phyloP scores from a whole-genome alignment of 441 rosid species.

The Syzygium malaccense region DNA sequence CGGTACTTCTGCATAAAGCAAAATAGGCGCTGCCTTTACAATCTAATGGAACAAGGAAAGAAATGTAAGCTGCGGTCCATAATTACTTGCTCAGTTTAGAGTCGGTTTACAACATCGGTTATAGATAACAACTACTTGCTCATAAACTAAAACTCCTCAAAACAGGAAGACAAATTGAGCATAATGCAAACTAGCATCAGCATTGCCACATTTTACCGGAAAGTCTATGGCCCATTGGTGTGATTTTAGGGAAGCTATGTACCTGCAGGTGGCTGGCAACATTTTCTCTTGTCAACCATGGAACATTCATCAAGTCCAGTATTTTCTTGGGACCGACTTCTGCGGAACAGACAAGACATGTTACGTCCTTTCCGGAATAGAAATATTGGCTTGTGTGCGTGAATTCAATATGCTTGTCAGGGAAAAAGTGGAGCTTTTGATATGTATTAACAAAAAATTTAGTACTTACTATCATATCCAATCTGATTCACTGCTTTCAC shows the following conservation, averaged over 20 bases:
- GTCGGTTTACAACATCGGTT: not conserved
- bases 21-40: not conserved
- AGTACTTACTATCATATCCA: conserved; percentile 60
- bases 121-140: not conserved
- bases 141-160: not conserved
- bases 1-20: conserved; percentile 79
- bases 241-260: not conserved
- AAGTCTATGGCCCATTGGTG: not conserved
- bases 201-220: not conserved
- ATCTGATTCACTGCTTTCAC: conserved; percentile 61
- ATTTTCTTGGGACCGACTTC: conserved; percentile 81
- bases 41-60: not conserved
- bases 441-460: not conserved
- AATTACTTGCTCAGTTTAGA: not conserved
- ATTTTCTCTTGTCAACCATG: conserved; percentile 69
- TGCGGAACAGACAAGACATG: conserved; percentile 42
- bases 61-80: not conserved
- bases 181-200: not conserved
- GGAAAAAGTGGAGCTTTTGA: not conserved
- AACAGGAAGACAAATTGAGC: not conserved
- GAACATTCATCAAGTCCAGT: conserved; percentile 70
- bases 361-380: conserved; percentile 22
- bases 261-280: conserved; percentile 86
- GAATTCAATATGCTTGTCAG: not conserved
- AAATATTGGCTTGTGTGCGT: not conserved